Evolutionary conservation across 2,329 filamentous ascomycete species (phyloP).

Genomic region (Waltergamsia citrina): DNA sequence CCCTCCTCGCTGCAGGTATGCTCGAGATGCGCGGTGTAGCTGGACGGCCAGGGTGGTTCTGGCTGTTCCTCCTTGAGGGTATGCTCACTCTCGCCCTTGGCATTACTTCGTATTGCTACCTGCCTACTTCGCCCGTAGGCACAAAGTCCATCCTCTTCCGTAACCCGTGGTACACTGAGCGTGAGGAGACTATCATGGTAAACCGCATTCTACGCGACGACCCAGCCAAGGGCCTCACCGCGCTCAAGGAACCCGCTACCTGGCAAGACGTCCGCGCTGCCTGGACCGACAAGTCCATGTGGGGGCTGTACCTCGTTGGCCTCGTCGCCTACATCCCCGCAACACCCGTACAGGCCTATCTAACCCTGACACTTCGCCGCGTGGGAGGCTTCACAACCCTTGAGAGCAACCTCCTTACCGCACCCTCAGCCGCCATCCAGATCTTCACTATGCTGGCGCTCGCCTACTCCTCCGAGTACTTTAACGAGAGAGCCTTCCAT

Average conservation of each 20-base stretch:
- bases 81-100: constrained; percentile 42
- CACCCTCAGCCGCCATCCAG: constrained; percentile 46
- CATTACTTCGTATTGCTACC: constrained; percentile 40
- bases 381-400: constrained; percentile 47
- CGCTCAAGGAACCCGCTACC: background rate
- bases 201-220: constrained; percentile 48
- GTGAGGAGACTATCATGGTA: constrained; percentile 61
- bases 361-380: constrained; percentile 46
- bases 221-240: constrained; percentile 32
- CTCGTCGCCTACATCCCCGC: constrained; percentile 39
- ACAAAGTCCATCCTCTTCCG: constrained; percentile 53
- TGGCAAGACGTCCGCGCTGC: constrained; percentile 30
- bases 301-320: constrained; percentile 40
- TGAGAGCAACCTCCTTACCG: constrained; percentile 52
- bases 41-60: constrained; percentile 44
- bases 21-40: constrained; percentile 38
- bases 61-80: constrained; percentile 35
- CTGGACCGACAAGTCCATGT: constrained; percentile 35
- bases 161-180: constrained; percentile 56
- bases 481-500: constrained; percentile 43
- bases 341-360: constrained; percentile 34
- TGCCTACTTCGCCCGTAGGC: constrained; percentile 54
- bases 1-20: constrained; percentile 33
- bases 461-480: constrained; percentile 43
- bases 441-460: constrained; percentile 45